A percentile compares a stretch with the other conserved stretches of the same genome.
Evolutionary conservation across 2,329 filamentous ascomycete genomes (phyloP).

Genomic region (Alternaria hordeiaustralica): DNA sequence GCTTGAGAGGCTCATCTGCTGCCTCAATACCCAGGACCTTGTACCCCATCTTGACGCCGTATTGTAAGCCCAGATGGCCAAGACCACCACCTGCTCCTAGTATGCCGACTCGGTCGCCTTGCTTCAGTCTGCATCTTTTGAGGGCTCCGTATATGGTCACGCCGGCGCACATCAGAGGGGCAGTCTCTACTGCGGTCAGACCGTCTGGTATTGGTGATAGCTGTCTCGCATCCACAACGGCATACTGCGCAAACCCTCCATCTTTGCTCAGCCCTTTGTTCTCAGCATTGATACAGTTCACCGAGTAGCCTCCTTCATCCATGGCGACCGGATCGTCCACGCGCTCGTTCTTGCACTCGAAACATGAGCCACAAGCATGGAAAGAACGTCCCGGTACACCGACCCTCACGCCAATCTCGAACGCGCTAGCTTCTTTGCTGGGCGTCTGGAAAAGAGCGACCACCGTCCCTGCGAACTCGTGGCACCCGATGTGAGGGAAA

Average conservation of each 20-base stretch:
- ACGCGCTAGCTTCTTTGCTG: constrained; percentile 23
- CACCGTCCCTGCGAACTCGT: constrained; percentile 56
- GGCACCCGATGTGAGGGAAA: constrained; percentile 55
- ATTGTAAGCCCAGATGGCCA: constrained; percentile 42
- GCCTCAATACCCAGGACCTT: constrained; percentile 50
- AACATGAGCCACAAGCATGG: constrained; percentile 51
- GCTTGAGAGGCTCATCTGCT: constrained; percentile 43
- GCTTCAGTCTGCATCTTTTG: constrained; percentile 42
- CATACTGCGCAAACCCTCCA: constrained; percentile 54
- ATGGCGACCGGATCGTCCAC: constrained; percentile 33
- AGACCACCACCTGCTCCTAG: constrained; percentile 48
- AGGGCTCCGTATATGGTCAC: constrained; percentile 53
- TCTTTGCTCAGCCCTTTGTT: constrained; percentile 43
- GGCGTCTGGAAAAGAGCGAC: constrained; percentile 38
- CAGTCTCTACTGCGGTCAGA: constrained; percentile 48
- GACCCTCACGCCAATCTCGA: constrained; percentile 44
- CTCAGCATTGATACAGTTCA: constrained; percentile 45
- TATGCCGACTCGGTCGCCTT: constrained; percentile 49
- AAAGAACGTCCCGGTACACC: constrained; percentile 53
- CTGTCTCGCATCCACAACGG: constrained; percentile 52
- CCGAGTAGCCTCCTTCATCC: constrained; percentile 51
- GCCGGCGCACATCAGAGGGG: constrained; percentile 54
- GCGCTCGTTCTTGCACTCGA: constrained; percentile 46
- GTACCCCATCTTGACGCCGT: constrained; percentile 42
- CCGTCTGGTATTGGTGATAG: constrained; percentile 41